Evolutionary conservation across 2,329 filamentous ascomycete species (phyloP).

Genomic region (Sporothrix euskadiensis): DNA sequence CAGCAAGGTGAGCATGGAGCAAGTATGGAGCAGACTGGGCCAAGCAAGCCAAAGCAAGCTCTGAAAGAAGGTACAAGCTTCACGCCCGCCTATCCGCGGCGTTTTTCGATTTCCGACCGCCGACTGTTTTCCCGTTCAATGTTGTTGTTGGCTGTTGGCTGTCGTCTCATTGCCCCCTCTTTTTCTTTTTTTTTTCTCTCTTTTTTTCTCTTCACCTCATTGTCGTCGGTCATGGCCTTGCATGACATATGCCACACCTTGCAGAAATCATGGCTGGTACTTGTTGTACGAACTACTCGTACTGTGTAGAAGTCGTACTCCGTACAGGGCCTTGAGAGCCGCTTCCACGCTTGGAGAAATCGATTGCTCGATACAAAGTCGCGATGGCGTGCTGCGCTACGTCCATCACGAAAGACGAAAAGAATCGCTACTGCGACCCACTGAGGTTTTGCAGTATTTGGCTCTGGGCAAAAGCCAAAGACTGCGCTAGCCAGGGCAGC

Average conservation of each 20-base stretch:
- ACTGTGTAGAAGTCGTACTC: too few species aligned
- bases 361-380: background rate
- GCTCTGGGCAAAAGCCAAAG: background rate
- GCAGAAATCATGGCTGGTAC: background rate
- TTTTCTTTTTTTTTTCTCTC: background rate
- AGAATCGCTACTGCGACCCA: background rate
- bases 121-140: background rate
- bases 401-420: conserved; percentile 18
- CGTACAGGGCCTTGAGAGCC: background rate
- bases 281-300: too few species aligned
- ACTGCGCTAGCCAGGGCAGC: conserved; percentile 1
- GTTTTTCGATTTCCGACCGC: background rate
- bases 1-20: background rate
- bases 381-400: conserved; percentile 24
- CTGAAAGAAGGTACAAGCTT: background rate
- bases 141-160: background rate
- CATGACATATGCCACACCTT: conserved; percentile 23
- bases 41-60: background rate
- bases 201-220: background rate
- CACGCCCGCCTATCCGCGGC: background rate
- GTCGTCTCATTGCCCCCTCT: background rate
- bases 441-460: background rate
- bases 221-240: background rate
- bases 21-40: background rate
- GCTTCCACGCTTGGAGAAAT: background rate